Base-by-base conservation (phyloP, 1,139 yeast genomes). In the Neolecta irregularis region DNA sequence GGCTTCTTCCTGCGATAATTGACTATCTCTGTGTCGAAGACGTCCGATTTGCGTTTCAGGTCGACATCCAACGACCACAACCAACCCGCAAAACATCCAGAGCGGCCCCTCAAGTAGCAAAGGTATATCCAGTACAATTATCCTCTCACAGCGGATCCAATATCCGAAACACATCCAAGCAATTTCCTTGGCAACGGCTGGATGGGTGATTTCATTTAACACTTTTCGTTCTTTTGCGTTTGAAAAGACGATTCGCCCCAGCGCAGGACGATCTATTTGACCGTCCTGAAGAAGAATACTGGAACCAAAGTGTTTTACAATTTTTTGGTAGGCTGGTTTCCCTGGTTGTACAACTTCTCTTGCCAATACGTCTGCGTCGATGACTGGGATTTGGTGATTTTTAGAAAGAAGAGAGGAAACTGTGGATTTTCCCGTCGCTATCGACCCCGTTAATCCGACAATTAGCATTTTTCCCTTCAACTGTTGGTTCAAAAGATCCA, bases 321-420 rank as follows among this genome's bases (percentile, higher is more conserved):
- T 75, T 46, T 67, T 59, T 2, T 61, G 59, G 54, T 79, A 83
- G 0, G 91, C 93, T 2, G 61, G 57, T 35, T 64, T 65, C 1
- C 91, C 92, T 0, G 94, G 95, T 44, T 64, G 68, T 3, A 85
- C 93, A 9, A 85, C 80, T 44, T 81, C 72, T 42, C 76, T 66
- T 0, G 98, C 96, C 32, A 91, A 74, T 35, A 69, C 53, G 53
- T 91, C 99, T 1, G 98, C 96, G 57, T 91, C 98, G 2, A 91
- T 64, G 2, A 91, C 56, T 0, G 76, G 65, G 13, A 79, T 43
- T 13, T 23, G 30, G 2, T 60, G 50, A 46, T 75, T 65, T 17
- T 69, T 58, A 9, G 69, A 67, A 7, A 88, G 58, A 20, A 66
- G 55, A 12, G 58, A 53, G 0, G 95, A 80, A 0, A 81, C 96